These are phyloP conservation scores for Glutinoglossum americanum DNA, from an alignment of 495 filamentous ascomycete genomes.

Conservation along the genomic window DNA sequence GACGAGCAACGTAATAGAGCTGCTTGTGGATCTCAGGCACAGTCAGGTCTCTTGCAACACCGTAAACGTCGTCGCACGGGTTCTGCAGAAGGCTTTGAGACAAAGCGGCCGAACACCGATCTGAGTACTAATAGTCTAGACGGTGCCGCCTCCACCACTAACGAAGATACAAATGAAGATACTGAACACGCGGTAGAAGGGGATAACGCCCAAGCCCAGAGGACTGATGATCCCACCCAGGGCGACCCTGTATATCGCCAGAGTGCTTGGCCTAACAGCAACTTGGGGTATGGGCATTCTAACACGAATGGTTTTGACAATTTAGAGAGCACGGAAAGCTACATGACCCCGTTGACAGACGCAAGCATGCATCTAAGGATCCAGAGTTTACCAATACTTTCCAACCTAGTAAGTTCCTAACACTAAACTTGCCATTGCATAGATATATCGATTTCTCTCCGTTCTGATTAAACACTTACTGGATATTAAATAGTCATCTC, in stretches of 20 bases:
- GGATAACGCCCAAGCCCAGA: neutral
- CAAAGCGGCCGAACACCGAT: neutral
- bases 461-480: constrained; percentile 5
- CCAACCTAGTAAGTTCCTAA: constrained; percentile 36
- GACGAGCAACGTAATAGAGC: neutral
- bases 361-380: constrained; percentile 38
- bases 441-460: neutral
- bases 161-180: neutral
- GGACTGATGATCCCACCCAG: neutral
- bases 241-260: neutral
- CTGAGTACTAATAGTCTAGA: neutral
- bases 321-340: neutral
- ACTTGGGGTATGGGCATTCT: neutral
- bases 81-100: neutral
- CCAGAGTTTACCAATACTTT: constrained; percentile 48
- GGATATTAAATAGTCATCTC: constrained; percentile 30
- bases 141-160: neutral
- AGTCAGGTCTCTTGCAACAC: neutral
- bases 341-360: constrained; percentile 12
- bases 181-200: neutral
- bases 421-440: neutral
- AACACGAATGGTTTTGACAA: neutral
- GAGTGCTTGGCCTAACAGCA: neutral
- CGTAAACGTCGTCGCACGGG: neutral
- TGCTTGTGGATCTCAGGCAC: neutral